A percentile compares a stretch with the other conserved stretches of the same genome.
Evolutionary conservation across 768 basidiomycete species (phyloP).

Genomic region (Tubosaeta brunneosetosa): DNA sequence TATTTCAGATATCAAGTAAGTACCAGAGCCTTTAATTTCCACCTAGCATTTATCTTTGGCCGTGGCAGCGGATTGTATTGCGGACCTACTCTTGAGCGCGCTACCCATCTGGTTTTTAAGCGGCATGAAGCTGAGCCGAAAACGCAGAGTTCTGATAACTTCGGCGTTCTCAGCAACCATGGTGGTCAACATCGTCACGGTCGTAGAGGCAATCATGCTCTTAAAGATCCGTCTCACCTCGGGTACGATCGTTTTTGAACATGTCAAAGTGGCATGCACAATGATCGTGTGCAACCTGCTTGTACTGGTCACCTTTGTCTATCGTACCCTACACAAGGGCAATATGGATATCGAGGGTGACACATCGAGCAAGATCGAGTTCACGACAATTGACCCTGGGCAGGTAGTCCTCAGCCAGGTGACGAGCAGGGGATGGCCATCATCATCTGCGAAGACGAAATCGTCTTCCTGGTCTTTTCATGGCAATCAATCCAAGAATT

Average conservation of each 20-base stretch:
- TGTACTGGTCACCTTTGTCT: constrained; percentile 20
- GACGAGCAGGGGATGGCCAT: background rate
- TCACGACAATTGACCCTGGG: constrained; percentile 14
- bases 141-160: constrained; percentile 15
- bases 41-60: background rate
- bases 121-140: constrained; percentile 9
- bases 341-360: background rate
- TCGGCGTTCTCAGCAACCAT: constrained; percentile 21
- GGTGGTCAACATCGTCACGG: constrained; percentile 18
- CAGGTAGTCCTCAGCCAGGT: background rate
- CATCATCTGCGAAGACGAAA: background rate
- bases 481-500: background rate
- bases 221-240: background rate
- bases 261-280: constrained; percentile 19
- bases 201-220: constrained; percentile 10
- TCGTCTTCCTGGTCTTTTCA: constrained; percentile 11
- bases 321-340: constrained; percentile 6
- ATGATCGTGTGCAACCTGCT: constrained; percentile 24
- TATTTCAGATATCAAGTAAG: constrained; percentile 15
- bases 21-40: background rate
- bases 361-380: background rate
- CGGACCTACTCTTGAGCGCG: constrained; percentile 17
- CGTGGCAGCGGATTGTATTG: constrained; percentile 18
- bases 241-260: constrained; percentile 17
- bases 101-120: constrained; percentile 19